Evolutionary conservation across 2,329 filamentous ascomycete genomes (phyloP).

Genomic region (Colletotrichum agaves): DNA sequence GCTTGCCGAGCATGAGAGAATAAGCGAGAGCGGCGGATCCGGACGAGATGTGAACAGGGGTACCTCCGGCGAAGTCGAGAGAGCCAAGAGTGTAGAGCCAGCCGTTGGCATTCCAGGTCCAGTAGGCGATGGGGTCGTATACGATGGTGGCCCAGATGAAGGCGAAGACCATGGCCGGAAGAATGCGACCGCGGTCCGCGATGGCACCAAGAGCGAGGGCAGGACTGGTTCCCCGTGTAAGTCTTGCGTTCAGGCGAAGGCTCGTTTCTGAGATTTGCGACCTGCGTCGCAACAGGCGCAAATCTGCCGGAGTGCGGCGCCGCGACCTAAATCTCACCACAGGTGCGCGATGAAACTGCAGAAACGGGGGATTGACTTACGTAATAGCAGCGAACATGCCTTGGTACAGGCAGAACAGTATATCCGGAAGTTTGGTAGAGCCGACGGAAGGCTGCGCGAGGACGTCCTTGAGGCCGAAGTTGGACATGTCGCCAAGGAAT

Average conservation of each 20-base stretch:
- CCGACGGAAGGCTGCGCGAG: conserved; percentile 81
- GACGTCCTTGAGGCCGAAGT: conserved; percentile 84
- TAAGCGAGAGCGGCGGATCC: conserved; percentile 79
- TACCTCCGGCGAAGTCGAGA: conserved; percentile 80
- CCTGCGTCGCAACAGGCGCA: conserved; percentile 14
- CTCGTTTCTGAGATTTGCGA: not conserved
- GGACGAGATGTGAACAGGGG: conserved; percentile 79
- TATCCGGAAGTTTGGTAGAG: conserved; percentile 77
- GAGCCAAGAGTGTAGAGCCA: conserved; percentile 77
- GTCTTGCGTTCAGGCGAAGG: not conserved
- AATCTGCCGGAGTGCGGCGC: not conserved
- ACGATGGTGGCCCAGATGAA: conserved; percentile 79
- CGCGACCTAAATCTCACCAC: conserved; percentile 6
- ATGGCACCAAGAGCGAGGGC: conserved; percentile 70
- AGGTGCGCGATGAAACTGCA: not conserved
- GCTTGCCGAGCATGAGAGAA: conserved; percentile 78
- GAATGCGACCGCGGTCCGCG: conserved; percentile 69
- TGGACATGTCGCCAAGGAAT: conserved; percentile 82
- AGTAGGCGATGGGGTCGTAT: conserved; percentile 79
- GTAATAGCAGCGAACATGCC: conserved; percentile 92
- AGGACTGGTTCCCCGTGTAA: conserved; percentile 50
- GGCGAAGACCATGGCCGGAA: conserved; percentile 72
- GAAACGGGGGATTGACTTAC: conserved; percentile 60
- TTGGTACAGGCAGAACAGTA: conserved; percentile 87
- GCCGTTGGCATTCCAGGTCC: conserved; percentile 80